Percentiles rank a stretch among this genome's conserved stretches.
phyloP scores from a whole-genome alignment of 1,139 yeast genomes.

The Pichia sp. region DNA sequence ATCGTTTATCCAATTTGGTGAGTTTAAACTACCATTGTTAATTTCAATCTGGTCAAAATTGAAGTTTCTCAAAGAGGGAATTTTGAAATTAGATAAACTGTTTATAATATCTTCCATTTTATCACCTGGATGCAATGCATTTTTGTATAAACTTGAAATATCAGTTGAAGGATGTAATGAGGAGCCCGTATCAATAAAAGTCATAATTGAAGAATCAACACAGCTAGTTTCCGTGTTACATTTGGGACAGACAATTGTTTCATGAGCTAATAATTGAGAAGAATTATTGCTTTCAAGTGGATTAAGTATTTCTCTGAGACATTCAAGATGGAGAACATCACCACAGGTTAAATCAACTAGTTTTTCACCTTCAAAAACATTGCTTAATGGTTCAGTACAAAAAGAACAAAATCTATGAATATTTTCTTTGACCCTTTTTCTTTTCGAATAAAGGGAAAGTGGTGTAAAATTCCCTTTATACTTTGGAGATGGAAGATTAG shows the following conservation, averaged over 20 bases:
- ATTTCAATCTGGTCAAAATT: not conserved
- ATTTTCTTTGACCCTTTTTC: too few species aligned
- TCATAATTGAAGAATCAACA: not conserved
- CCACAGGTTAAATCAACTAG: constrained; percentile 14
- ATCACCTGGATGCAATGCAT: not conserved
- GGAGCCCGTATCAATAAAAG: not conserved
- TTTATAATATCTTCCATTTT: constrained; percentile 1
- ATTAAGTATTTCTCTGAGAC: constrained; percentile 7
- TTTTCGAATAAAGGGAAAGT: too few species aligned
- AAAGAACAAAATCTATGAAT: constrained; percentile 7
- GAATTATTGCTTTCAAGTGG: not conserved
- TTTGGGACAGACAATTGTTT: constrained; percentile 7
- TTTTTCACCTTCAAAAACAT: constrained; percentile 15
- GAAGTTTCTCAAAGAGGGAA: not conserved
- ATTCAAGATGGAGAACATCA: constrained; percentile 15
- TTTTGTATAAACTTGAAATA: not conserved
- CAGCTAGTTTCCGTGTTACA: constrained; percentile 7
- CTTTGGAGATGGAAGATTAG: too few species aligned
- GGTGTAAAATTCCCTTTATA: too few species aligned
- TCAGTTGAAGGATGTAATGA: not conserved
- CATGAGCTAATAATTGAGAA: not conserved
- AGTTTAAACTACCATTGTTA: not conserved
- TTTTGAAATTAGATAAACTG: not conserved
- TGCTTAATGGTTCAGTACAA: constrained; percentile 13
- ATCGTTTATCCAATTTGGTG: too few species aligned